Percentiles rank a stretch among this genome's conserved stretches.
phyloP scores from a whole-genome alignment of 1,284 basidiomycete genomes.

The Thelephora terrestris region DNA sequence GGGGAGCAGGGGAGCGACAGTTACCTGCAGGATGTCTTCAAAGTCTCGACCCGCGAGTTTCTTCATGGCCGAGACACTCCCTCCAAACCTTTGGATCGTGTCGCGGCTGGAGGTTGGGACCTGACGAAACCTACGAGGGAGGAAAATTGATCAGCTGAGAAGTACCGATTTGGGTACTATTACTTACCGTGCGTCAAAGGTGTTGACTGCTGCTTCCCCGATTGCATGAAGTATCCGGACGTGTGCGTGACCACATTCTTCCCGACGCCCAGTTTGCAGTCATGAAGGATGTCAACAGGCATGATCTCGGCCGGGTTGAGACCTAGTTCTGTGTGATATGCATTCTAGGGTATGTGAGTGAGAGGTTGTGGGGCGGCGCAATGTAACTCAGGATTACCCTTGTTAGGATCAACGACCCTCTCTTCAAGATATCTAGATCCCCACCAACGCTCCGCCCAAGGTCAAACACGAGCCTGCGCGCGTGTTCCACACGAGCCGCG shows the following conservation, averaged over 20 bases:
- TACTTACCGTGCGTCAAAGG: conserved; percentile 13
- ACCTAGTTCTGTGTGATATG: conserved; percentile 18
- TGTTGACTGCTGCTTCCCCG: conserved; percentile 4
- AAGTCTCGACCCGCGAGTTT: too few species aligned
- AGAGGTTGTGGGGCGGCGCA: too few species aligned
- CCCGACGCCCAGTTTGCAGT: conserved; percentile 25
- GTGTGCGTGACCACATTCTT: conserved; percentile 17
- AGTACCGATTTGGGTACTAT: conserved; percentile 1
- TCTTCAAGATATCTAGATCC: too few species aligned
- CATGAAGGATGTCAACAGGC: conserved; percentile 24
- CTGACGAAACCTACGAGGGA: conserved; percentile 13
- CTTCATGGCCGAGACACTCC: too few species aligned
- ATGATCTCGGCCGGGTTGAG: conserved; percentile 17
- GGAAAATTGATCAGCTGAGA: too few species aligned
- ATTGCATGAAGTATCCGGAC: conserved; percentile 14
- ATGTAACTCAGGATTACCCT: too few species aligned
- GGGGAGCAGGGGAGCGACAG: conserved; percentile 8
- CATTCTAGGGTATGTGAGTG: conserved; percentile 26
- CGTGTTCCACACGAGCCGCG: too few species aligned
- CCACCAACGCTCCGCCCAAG: too few species aligned
- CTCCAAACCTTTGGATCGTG: too few species aligned
- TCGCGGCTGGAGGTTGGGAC: conserved; percentile 20
- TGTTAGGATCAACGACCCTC: too few species aligned
- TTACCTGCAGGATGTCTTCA: too few species aligned
- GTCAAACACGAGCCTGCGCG: conserved; percentile 9